Evolutionary conservation across 2,329 filamentous ascomycete species (phyloP), one percentile per base, ranked within the genome.

Genomic region (Penicillium corylophilum): DNA sequence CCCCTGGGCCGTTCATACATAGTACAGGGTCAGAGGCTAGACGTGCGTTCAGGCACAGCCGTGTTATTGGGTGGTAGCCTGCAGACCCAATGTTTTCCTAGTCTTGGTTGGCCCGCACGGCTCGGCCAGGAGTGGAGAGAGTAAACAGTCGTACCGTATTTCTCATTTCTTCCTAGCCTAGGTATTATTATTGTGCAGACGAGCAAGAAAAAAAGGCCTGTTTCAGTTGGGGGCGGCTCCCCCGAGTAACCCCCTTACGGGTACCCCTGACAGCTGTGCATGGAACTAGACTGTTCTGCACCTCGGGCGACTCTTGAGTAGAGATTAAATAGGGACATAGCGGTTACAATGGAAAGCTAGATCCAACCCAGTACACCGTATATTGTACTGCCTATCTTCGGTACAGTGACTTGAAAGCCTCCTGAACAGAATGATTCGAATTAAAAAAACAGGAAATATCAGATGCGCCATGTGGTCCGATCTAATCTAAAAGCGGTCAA

Each of bases 381-480:
- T n/a, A n/a, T n/a, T 22, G 22, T 41, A 38, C 35, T 16, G 12
- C 5, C 5, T 35, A 35, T n/a, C n/a, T 16, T 3, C 16, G 10
- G 7, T n/a, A 16, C 15, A 16, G 15, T 36, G 4, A 20, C 33
- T 7, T 10, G 12, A 16, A 3, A 6, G 18, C 9, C 9, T 12
- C 35, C 16, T 38, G 35, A 38, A 18, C 5, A 18, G 15, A 39
- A 22, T 6, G 9, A 10, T n/a, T n/a, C n/a, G 35, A 24, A 43
- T 36, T 20, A 49, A 39, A 40, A 53, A 60, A 60, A 51, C 53
- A 33, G 49, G 41, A 58, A 59, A 54, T 40, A 28, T 28, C 31
- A 33, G 38, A 18, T 44, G 46, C 50, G 41, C 60, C 50, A 62
- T 56, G 59, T 62, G 59, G 59, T 26, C 4, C 24, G 46, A 51